Base-by-base conservation (phyloP, 177 flowering plant genomes). In the Vitis hybrid region DNA sequence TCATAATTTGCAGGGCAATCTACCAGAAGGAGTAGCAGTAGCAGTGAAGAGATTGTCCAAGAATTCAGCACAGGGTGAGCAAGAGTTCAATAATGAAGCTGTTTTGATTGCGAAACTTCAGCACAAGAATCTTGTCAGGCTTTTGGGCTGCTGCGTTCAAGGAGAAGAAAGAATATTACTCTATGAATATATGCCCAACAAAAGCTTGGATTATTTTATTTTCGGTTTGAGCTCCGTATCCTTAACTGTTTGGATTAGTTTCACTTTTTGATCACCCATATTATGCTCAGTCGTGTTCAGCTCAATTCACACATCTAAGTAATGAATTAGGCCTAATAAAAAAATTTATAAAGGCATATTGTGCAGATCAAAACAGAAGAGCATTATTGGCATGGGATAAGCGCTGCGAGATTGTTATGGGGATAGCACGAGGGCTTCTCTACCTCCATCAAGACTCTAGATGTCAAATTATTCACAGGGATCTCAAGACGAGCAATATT, bases 361-460 rank as follows among this genome's bases (percentile, higher is more conserved):
- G 22, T 26, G 26, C 69, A 77, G 77, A 70, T 67, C 62, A 52
- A 14, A 8, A n/a, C 8, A 45, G 69, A 51, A 45, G 68, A 51
- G 59, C 59, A 13, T 20, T 74, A 13, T 76, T 86, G 3, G 76
- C 75, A 67, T 86, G 87, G 86, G 19, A 29, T 1, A 72, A 66
- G 59, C 71, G 83, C 3, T 64, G 70, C 50, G 31, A 67, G 5
- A 85, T 87, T 57, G 77, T 85, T 39, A 51, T 63, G n/a, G 89
- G 87, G 15, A 75, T 85, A 53, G 84, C 82, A 29, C 71, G 81
- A 60, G 88, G 90, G 2, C 80, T 85, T 53, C 77, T 85, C 12
- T 85, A 85, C 73, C 87, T 87, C 60, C 90, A 87, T 70, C 72
- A 77, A 62, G 83, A 84, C 70, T 87, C 89, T 6, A 79, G 84